These are phyloP conservation scores for Ogataea hybrid DNA, from an alignment of 1,139 yeast genomes.

Conservation along the genomic window DNA sequence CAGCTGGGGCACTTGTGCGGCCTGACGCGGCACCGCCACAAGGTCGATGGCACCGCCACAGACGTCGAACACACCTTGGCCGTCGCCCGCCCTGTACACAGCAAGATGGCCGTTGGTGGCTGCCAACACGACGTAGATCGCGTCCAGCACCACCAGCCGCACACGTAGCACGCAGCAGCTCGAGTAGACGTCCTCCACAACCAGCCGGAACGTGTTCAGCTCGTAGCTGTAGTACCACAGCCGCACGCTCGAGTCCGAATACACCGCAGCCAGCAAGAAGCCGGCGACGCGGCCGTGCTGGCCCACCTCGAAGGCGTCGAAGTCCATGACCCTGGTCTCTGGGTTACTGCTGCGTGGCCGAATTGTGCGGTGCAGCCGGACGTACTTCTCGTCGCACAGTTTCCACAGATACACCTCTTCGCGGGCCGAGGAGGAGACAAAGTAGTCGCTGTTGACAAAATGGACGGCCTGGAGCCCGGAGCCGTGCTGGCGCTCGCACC, in stretches of 20 bases:
- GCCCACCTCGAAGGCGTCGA: conserved; percentile 42
- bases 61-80: conserved; percentile 20
- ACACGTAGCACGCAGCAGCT: conserved; percentile 76
- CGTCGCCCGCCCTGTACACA: conserved; percentile 50
- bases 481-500: conserved; percentile 77
- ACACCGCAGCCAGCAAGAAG: conserved; percentile 64
- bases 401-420: conserved; percentile 89
- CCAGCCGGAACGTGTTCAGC: conserved; percentile 38
- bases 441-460: conserved; percentile 52
- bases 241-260: conserved; percentile 79
- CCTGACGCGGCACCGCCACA: neutral
- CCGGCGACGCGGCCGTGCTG: conserved; percentile 35
- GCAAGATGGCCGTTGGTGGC: conserved; percentile 84
- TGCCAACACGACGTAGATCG: conserved; percentile 47
- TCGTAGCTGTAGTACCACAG: conserved; percentile 53
- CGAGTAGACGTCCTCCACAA: conserved; percentile 54
- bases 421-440: conserved; percentile 78
- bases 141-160: conserved; percentile 37
- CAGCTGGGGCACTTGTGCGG: neutral
- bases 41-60: conserved; percentile 9
- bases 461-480: conserved; percentile 81
- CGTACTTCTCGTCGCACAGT: conserved; percentile 42
- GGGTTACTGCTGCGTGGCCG: conserved; percentile 54
- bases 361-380: conserved; percentile 45
- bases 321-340: conserved; percentile 88